Evolutionary conservation across 1,284 basidiomycete species (phyloP).

Genomic region (Vanrija humicola): DNA sequence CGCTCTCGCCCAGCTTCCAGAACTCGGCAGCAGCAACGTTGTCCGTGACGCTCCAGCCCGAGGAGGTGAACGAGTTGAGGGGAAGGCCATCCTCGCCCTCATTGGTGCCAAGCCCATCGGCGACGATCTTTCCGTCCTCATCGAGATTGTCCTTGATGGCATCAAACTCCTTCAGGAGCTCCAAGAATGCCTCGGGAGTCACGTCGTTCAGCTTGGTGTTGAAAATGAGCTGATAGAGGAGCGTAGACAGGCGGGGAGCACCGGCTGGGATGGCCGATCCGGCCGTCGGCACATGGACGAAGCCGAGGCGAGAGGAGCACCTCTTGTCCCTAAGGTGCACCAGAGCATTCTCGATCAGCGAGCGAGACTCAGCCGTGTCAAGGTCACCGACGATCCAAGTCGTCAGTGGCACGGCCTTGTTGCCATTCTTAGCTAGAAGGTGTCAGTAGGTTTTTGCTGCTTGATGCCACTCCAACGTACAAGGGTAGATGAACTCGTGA

Average conservation of each 20-base stretch:
- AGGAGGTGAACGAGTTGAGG: slow-evolving; percentile 16
- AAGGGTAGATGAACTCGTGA: slow-evolving; percentile 61
- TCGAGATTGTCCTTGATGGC: slow-evolving; percentile 25
- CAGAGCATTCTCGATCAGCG: slow-evolving; percentile 62
- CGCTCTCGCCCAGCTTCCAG: slow-evolving; percentile 32
- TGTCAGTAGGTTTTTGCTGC: slow-evolving; percentile 4
- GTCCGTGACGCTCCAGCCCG: slow-evolving; percentile 25
- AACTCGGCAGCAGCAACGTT: slow-evolving; percentile 34
- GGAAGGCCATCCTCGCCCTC: background rate
- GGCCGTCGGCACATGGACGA: slow-evolving; percentile 43
- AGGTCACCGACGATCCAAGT: slow-evolving; percentile 75
- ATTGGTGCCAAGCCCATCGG: background rate
- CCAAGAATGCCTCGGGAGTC: slow-evolving; percentile 13
- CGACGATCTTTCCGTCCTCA: slow-evolving; percentile 13
- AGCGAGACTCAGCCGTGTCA: slow-evolving; percentile 59
- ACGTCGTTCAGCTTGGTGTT: slow-evolving; percentile 22
- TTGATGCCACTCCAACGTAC: slow-evolving; percentile 42
- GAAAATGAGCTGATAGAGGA: slow-evolving; percentile 38
- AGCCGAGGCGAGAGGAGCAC: slow-evolving; percentile 44
- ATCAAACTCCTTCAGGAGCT: slow-evolving; percentile 35
- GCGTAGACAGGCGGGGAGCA: slow-evolving; percentile 33
- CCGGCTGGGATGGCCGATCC: slow-evolving; percentile 2
- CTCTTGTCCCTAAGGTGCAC: slow-evolving; percentile 52
- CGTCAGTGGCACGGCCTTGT: slow-evolving; percentile 48
- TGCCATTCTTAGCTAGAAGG: background rate